Evolutionary conservation across 2,329 filamentous ascomycete species (phyloP).

Genomic region (Dactylonectria estremocensis): DNA sequence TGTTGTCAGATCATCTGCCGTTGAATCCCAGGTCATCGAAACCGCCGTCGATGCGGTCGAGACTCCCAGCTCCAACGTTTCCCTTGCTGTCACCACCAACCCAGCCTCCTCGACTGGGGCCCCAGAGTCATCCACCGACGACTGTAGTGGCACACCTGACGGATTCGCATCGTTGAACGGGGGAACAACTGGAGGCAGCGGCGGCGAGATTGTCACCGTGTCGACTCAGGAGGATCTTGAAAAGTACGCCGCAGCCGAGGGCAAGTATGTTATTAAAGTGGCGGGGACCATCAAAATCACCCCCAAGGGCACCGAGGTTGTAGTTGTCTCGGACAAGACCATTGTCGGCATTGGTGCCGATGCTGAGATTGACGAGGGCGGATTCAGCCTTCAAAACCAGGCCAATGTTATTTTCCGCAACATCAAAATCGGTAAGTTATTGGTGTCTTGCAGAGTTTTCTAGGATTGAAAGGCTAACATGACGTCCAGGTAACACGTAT

Average conservation of each 20-base stretch:
- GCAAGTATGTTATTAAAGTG: conserved; percentile 45
- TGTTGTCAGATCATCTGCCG: background rate
- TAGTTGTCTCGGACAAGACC: conserved; percentile 43
- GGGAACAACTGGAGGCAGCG: conserved; percentile 43
- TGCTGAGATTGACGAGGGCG: conserved; percentile 43
- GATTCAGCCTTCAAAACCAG: conserved; percentile 40
- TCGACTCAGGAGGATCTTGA: conserved; percentile 42
- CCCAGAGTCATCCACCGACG: conserved; percentile 9
- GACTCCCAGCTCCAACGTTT: background rate
- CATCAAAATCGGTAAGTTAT: conserved; percentile 39
- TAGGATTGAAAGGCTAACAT: background rate
- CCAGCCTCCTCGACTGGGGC: background rate
- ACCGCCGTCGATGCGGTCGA: background rate
- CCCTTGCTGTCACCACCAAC: background rate
- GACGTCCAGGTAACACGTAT: conserved; percentile 30
- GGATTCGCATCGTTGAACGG: conserved; percentile 47
- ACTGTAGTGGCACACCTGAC: conserved; percentile 36
- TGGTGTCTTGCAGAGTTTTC: background rate
- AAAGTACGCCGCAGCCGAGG: conserved; percentile 39
- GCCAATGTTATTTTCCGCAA: conserved; percentile 46
- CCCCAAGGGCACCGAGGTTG: conserved; percentile 43
- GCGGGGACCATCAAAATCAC: conserved; percentile 42
- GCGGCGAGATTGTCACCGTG: conserved; percentile 40
- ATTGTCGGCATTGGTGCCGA: conserved; percentile 44
- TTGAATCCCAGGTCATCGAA: background rate